Percentiles rank a stretch among this genome's conserved stretches.
Conservation (phyloP, 208 protist genomes). For the Leptomonas seymouri region DNA sequence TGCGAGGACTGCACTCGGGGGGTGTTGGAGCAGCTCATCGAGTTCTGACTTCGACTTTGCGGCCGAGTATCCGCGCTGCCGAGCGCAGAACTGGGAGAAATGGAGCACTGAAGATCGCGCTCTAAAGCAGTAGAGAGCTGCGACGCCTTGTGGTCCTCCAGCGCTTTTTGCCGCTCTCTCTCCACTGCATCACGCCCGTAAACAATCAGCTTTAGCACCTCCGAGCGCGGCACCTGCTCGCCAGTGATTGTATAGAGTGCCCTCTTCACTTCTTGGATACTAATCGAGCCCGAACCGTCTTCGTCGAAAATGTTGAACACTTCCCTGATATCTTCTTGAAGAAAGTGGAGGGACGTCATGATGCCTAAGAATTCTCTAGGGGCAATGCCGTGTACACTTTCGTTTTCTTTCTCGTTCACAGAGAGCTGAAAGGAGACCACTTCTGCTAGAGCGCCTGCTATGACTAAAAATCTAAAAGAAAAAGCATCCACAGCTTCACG, state of each 20-base stretch:
- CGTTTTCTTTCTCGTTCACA: not conserved
- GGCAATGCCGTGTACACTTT: not conserved
- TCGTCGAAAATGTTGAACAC: conserved; percentile 88
- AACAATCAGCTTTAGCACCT: conserved; percentile 59
- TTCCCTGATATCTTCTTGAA: conserved; percentile 80
- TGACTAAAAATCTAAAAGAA: no score
- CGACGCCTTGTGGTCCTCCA: conserved; percentile 9
- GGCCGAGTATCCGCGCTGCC: not conserved
- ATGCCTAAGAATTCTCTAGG: not conserved
- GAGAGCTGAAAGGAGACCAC: no score
- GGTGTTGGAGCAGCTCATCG: not conserved
- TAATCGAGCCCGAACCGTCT: conserved; percentile 72
- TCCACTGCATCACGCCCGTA: conserved; percentile 43
- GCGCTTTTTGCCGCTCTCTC: conserved; percentile 31
- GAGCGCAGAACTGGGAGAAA: not conserved
- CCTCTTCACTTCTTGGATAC: conserved; percentile 56
- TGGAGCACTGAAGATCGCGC: not conserved
- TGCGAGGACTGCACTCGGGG: conserved; percentile 9
- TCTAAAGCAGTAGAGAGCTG: conserved; percentile 10
- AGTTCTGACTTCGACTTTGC: not conserved
- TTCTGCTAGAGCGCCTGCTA: no score
- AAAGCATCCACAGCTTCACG: no score
- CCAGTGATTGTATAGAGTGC: conserved; percentile 85
- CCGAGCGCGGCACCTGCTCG: conserved; percentile 51
- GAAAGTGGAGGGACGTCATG: conserved; percentile 16